phyloP scores from a whole-genome alignment of 305 asterid species.

The Striga hermonthica region DNA sequence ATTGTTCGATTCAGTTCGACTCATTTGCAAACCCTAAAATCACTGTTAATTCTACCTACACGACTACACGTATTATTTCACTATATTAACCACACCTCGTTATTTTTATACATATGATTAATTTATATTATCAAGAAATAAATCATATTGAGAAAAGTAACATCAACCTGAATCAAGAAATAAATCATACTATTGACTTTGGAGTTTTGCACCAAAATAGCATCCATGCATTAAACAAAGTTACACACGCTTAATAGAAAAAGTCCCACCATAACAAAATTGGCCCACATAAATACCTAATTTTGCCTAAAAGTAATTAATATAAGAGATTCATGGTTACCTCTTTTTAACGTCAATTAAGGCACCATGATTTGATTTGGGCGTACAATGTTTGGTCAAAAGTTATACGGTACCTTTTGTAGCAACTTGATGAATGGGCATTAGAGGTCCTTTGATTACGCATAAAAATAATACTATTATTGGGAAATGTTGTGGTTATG shows the following conservation, averaged over 20 bases:
- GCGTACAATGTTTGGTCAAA: conserved; percentile 12
- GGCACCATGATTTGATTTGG: neutral
- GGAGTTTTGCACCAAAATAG: neutral
- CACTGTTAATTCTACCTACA: too few relatives aligned
- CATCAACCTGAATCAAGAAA: too few relatives aligned
- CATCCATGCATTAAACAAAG: neutral
- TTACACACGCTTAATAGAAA: neutral
- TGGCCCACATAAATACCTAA: conserved; percentile 15
- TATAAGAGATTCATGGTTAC: neutral
- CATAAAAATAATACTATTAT: neutral
- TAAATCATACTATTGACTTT: neutral
- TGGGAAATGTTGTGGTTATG: too few relatives aligned
- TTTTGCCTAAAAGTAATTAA: neutral
- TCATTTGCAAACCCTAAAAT: too few relatives aligned
- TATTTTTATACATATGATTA: too few relatives aligned
- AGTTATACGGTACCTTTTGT: neutral
- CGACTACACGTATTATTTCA: too few relatives aligned
- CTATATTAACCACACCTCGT: too few relatives aligned
- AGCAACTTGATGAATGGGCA: neutral
- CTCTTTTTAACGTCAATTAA: neutral
- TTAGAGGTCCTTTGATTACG: neutral
- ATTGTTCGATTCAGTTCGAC: too few relatives aligned
- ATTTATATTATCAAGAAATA: too few relatives aligned
- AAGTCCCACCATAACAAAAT: neutral
- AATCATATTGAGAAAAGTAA: too few relatives aligned